Evolutionary conservation across 2,329 filamentous ascomycete genomes (phyloP).

Genomic region (Sporothrix globosa): DNA sequence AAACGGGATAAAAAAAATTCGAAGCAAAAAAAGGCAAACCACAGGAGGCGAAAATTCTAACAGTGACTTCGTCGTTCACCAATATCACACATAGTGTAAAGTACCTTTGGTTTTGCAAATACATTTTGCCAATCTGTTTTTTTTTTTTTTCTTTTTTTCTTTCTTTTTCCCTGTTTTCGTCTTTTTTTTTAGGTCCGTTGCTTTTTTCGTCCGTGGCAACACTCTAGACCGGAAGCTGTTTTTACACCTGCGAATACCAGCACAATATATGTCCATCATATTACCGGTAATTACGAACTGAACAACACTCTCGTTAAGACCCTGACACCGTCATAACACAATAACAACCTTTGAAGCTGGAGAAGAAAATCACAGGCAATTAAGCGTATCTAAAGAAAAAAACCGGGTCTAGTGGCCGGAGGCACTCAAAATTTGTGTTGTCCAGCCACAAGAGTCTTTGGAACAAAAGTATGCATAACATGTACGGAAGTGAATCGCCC

Average conservation of each 20-base stretch:
- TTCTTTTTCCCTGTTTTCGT: not conserved
- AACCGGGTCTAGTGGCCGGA: no score
- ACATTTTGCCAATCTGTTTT: not conserved
- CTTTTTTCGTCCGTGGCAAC: not conserved
- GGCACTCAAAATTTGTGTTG: no score
- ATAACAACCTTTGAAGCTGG: no score
- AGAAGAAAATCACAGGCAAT: no score
- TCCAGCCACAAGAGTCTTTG: no score
- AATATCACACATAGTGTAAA: not conserved
- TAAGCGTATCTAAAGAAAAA: no score
- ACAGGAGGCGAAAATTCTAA: not conserved
- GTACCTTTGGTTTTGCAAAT: not conserved
- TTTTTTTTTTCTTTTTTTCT: not conserved
- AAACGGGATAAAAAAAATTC: not conserved
- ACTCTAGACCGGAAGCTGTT: not conserved
- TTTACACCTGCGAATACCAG: no score
- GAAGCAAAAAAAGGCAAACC: not conserved
- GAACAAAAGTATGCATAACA: no score
- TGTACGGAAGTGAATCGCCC: no score
- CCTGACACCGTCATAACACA: no score
- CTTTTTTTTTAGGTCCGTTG: not conserved
- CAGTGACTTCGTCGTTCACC: not conserved
- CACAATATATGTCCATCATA: not conserved
- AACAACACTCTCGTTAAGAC: no score
- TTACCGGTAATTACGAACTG: not conserved